Percentiles rank a stretch among this genome's conserved stretches.
phyloP scores from a whole-genome alignment of 2,329 filamentous ascomycete species.

The Teratosphaeria nubilosa region DNA sequence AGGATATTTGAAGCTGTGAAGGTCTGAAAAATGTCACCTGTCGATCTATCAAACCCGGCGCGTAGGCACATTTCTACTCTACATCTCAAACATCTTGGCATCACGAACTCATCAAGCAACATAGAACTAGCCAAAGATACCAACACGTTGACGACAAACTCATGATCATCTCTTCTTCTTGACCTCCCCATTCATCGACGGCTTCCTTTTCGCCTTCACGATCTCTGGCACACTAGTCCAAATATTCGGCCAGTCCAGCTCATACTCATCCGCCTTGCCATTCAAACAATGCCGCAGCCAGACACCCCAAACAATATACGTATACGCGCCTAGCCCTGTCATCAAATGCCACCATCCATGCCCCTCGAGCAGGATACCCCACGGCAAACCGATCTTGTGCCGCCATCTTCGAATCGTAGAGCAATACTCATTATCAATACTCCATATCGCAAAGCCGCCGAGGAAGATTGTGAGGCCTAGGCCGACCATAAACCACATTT shows the following conservation, averaged over 20 bases:
- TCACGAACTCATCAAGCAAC: neutral
- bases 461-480: constrained; percentile 62
- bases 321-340: constrained; percentile 77
- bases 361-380: constrained; percentile 65
- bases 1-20: too few relatives aligned
- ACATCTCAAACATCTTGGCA: neutral
- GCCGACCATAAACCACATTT: constrained; percentile 68
- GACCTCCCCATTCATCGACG: neutral
- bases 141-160: neutral
- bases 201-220: constrained; percentile 20
- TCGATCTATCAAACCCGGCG: neutral
- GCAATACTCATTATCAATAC: constrained; percentile 69
- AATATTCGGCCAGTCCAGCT: constrained; percentile 57
- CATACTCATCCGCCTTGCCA: constrained; percentile 59
- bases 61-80: neutral
- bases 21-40: neutral
- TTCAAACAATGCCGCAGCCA: constrained; percentile 72
- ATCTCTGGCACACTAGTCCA: constrained; percentile 48
- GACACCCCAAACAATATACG: constrained; percentile 55
- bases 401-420: constrained; percentile 54
- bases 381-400: constrained; percentile 60
- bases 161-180: neutral
- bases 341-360: constrained; percentile 73
- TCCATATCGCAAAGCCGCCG: constrained; percentile 67
- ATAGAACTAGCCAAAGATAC: neutral